These are phyloP conservation scores for Metarhizium album DNA, from an alignment of 2,329 filamentous ascomycete species.

Conservation along the genomic window DNA sequence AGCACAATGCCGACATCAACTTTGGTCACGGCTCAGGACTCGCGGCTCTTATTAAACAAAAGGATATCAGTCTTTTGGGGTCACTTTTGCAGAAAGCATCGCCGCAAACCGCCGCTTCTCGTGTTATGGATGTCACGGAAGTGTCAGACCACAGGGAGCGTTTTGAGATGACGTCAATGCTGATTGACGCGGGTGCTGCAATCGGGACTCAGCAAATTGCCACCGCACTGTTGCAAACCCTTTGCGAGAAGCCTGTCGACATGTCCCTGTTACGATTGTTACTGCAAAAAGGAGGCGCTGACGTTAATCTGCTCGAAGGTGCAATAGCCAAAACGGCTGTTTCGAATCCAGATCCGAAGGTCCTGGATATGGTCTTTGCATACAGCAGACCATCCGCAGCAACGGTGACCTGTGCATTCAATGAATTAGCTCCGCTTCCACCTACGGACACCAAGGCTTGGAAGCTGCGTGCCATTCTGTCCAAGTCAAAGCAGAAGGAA, in stretches of 20 bases:
- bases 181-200: constrained; percentile 35
- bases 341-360: constrained; percentile 32
- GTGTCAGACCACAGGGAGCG: constrained; percentile 30
- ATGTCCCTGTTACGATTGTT: constrained; percentile 37
- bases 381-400: constrained; percentile 33
- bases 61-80: constrained; percentile 34
- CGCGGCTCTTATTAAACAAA: constrained; percentile 34
- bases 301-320: constrained; percentile 39
- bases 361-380: constrained; percentile 36
- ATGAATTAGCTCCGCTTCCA: constrained; percentile 30
- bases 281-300: constrained; percentile 39
- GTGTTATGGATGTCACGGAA: constrained; percentile 36
- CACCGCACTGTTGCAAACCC: constrained; percentile 28
- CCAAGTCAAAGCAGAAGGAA: constrained; percentile 30
- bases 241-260: constrained; percentile 37
- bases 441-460: constrained; percentile 34
- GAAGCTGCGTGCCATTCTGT: constrained; percentile 39
- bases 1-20: constrained; percentile 42
- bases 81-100: constrained; percentile 35
- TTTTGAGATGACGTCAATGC: constrained; percentile 34
- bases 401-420: constrained; percentile 32
- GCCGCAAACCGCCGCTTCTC: constrained; percentile 35
- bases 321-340: constrained; percentile 30
- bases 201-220: constrained; percentile 32
- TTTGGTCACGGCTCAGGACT: constrained; percentile 41